Evolutionary conservation across 2,329 filamentous ascomycete genomes (phyloP).

Genomic region (Zasmidium angulare): DNA sequence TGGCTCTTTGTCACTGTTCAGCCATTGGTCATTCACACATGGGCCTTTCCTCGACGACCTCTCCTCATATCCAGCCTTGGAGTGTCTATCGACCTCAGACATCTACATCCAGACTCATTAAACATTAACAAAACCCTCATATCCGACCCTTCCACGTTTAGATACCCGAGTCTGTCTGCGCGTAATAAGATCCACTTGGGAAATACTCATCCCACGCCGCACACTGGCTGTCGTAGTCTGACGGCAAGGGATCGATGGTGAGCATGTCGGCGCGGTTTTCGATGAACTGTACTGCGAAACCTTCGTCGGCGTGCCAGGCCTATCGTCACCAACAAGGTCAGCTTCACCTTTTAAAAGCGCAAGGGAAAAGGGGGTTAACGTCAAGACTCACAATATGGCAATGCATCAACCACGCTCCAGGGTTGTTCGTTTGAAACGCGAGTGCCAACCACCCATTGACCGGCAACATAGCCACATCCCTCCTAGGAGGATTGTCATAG

Average conservation of each 20-base stretch:
- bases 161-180: slow-evolving; percentile 35
- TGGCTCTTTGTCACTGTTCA: too few species aligned
- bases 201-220: slow-evolving; percentile 33
- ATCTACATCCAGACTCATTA: not conserved
- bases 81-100: too few species aligned
- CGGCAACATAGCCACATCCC: slow-evolving; percentile 43
- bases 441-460: slow-evolving; percentile 41
- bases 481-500: slow-evolving; percentile 39
- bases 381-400: slow-evolving; percentile 40
- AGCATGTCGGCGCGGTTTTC: slow-evolving; percentile 28
- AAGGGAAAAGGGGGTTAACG: not conserved
- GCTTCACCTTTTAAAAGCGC: not conserved
- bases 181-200: slow-evolving; percentile 23
- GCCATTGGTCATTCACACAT: too few species aligned
- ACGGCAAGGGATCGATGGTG: slow-evolving; percentile 22
- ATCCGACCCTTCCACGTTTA: slow-evolving; percentile 9
- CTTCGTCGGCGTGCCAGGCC: slow-evolving; percentile 36
- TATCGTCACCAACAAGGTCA: slow-evolving; percentile 1
- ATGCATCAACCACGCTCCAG: slow-evolving; percentile 45
- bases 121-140: not conserved
- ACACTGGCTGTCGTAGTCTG: slow-evolving; percentile 31
- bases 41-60: too few species aligned
- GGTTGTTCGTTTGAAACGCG: slow-evolving; percentile 45
- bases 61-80: too few species aligned
- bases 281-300: slow-evolving; percentile 36